Evolutionary conservation across 768 basidiomycete genomes (phyloP), one percentile per base, ranked within the genome.

Genomic region (Lactarius hengduanensis): DNA sequence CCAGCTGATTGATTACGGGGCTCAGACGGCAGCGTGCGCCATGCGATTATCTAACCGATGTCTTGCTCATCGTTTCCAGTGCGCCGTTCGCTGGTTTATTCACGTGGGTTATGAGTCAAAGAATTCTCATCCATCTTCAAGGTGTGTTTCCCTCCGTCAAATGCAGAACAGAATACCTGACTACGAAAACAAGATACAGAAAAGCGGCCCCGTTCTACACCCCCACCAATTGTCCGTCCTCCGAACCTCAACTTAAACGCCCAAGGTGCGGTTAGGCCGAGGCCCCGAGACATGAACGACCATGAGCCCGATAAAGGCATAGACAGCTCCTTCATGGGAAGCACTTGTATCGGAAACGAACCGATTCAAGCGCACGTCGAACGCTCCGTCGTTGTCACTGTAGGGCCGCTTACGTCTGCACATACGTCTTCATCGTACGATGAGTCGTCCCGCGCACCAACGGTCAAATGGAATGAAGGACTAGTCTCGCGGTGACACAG

Each of bases 31-130:
- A 54, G 38, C 18, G 16, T 50, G 47, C 40, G 28, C 40, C 45
- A 20, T 61, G 36, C 41, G 34, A 34, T 54, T 36, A 34, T 62
- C 4, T 20, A 41, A 62, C 47, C 32, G 10, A 30, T 30, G 40
- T 62, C 20, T 40, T 61, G 10, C 26, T 62, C 34, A 61, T 50
- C 36, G 22, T 59, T 26, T 45, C 53, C 45, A 30, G 3, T 7
- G 8, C 59, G 18, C 28, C 54, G 18, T 64, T 76, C 22, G 77
- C 72, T 50, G 76, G 74, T 62, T 72, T 71, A 8, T 58, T 74
- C 34, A 74, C 76, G 13, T 77, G 75, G 76, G 75, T 76, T 64
- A 75, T 73, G 75, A 73, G 73, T 68, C 77, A 77, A 62, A 71
- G 73, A 16, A 73, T 77, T 63, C 72, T 77, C 61, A 76, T 77